Percentiles rank a stretch among this genome's conserved stretches.
Evolutionary conservation across 495 filamentous ascomycete genomes (phyloP).

Genomic region (Polyplosphaeria fusca): DNA sequence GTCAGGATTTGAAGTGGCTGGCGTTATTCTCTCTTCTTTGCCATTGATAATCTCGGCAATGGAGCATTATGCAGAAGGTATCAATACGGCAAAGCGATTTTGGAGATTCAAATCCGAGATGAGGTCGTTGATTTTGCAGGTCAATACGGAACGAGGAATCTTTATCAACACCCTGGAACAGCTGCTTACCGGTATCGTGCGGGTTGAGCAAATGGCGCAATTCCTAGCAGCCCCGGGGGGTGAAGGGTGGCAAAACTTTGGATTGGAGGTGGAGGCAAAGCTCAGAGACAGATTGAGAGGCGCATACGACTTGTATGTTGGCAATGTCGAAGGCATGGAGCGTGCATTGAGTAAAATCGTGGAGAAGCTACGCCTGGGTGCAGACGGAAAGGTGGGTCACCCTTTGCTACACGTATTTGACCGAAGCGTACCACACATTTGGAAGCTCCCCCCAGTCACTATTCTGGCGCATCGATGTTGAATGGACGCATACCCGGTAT

Average conservation of each 20-base stretch:
- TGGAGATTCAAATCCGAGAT: constrained; percentile 33
- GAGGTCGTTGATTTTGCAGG: constrained; percentile 10
- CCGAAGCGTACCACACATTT: no score
- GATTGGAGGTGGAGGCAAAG: constrained; percentile 8
- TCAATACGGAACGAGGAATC: constrained; percentile 29
- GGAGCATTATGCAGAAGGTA: constrained; percentile 33
- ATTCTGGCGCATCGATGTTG: no score
- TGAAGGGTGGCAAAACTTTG: neutral
- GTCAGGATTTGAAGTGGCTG: constrained; percentile 36
- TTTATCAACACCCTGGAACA: constrained; percentile 36
- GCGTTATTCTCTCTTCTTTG: constrained; percentile 34
- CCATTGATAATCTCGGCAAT: constrained; percentile 38
- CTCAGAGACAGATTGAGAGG: constrained; percentile 3
- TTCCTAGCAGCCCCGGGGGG: neutral
- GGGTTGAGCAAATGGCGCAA: constrained; percentile 2
- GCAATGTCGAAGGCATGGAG: constrained; percentile 12
- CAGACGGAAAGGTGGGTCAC: constrained; percentile 6
- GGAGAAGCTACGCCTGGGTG: constrained; percentile 5
- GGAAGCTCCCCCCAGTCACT: no score
- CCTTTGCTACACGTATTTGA: no score
- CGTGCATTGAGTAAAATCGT: constrained; percentile 9
- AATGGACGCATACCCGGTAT: no score
- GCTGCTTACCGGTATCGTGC: constrained; percentile 20
- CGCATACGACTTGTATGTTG: constrained; percentile 10
- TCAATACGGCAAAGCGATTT: constrained; percentile 32